These are phyloP conservation scores for Pythium phragmiticola DNA, from an alignment of 352 stramenopile genomes.

Conservation along the genomic window DNA sequence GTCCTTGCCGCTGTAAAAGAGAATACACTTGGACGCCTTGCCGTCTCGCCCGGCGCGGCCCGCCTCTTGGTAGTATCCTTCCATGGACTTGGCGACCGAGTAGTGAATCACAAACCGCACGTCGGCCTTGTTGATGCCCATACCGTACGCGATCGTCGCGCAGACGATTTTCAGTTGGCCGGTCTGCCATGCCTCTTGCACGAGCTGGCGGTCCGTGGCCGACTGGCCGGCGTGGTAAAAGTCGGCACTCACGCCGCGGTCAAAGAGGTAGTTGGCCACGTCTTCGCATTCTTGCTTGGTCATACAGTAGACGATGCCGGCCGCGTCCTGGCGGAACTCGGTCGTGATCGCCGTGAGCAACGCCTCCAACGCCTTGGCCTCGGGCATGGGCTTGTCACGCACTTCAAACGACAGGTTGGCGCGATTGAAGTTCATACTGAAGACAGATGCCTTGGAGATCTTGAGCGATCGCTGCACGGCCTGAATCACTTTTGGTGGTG, in stretches of 20 bases:
- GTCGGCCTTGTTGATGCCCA: conserved; percentile 96
- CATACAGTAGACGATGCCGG: conserved; percentile 95
- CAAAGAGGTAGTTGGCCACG: conserved; percentile 88
- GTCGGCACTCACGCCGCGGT: conserved; percentile 81
- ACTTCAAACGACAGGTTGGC: conserved; percentile 94
- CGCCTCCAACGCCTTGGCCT: conserved; percentile 51
- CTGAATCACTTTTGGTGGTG: conserved; percentile 82
- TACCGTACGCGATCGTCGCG: conserved; percentile 94
- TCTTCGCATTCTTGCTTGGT: conserved; percentile 92
- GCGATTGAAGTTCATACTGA: conserved; percentile 92
- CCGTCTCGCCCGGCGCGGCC: conserved; percentile 96
- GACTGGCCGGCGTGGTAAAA: conserved; percentile 92
- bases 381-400: conserved; percentile 52
- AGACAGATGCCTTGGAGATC: conserved; percentile 80
- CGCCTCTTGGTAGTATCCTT: conserved; percentile 98
- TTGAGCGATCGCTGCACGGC: conserved; percentile 74
- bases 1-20: conserved; percentile 89
- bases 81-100: conserved; percentile 90
- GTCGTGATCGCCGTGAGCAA: conserved; percentile 53
- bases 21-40: conserved; percentile 85
- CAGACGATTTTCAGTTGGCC: conserved; percentile 90
- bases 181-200: conserved; percentile 75
- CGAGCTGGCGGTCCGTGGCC: conserved; percentile 73
- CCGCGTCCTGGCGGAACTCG: conserved; percentile 42
- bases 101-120: conserved; percentile 94